Conservation (phyloP, 495 filamentous ascomycete species). For the Aspergillus olivimuriae region DNA sequence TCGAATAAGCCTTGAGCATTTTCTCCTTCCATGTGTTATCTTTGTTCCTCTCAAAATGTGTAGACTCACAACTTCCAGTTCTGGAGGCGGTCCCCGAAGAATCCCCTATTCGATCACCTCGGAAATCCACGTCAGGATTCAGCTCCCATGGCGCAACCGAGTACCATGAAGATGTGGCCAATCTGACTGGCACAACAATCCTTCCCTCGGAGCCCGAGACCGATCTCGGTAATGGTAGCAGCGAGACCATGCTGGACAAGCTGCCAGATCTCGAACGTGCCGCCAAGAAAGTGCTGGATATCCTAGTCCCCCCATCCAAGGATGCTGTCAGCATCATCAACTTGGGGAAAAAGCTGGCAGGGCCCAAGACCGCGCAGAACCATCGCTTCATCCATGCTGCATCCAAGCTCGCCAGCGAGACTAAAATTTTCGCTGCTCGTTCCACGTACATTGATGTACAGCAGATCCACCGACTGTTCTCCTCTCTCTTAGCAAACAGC, state of each 20-base stretch:
- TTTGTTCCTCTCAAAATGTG: too few relatives aligned
- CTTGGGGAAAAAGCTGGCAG: conserved; percentile 15
- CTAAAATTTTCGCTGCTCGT: conserved; percentile 20
- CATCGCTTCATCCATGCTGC: conserved; percentile 16
- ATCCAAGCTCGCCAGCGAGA: conserved; percentile 16
- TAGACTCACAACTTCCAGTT: too few relatives aligned
- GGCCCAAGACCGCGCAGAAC: conserved; percentile 24
- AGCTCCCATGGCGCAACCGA: conserved; percentile 14
- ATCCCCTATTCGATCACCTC: conserved; percentile 9
- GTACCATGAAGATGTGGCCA: conserved; percentile 29
- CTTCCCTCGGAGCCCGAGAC: conserved; percentile 22
- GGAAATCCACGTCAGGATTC: neutral
- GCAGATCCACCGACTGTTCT: conserved; percentile 13
- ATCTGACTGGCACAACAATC: conserved; percentile 39
- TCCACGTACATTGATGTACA: conserved; percentile 26
- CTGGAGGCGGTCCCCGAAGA: conserved; percentile 16
- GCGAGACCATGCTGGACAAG: conserved; percentile 27
- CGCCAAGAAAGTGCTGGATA: conserved; percentile 20
- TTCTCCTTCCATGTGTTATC: too few relatives aligned
- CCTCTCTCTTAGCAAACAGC: conserved; percentile 8
- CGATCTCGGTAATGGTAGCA: conserved; percentile 18
- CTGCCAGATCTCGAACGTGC: conserved; percentile 28
- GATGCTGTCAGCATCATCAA: conserved; percentile 20
- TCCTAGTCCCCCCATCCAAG: conserved; percentile 18
- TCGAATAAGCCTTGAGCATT: too few relatives aligned